Percentiles rank a stretch among this genome's conserved stretches.
These are phyloP conservation scores for Xanthoconium purpureum DNA, from an alignment of 768 basidiomycete genomes.

Conservation along the genomic window DNA sequence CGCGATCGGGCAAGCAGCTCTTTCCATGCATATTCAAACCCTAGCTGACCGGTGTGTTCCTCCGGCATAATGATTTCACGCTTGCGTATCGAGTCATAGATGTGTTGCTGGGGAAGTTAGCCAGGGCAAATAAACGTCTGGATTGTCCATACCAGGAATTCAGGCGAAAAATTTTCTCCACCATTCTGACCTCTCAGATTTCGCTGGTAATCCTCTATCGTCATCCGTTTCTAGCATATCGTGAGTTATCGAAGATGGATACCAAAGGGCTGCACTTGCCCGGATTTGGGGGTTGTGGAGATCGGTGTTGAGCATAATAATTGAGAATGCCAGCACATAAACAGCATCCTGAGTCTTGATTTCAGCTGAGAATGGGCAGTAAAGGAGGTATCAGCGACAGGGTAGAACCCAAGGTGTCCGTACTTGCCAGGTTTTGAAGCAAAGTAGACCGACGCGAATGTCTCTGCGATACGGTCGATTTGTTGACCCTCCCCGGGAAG, in stretches of 20 bases:
- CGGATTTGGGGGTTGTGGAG: slow-evolving; percentile 91
- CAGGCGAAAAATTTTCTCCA: slow-evolving; percentile 74
- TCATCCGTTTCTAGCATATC: slow-evolving; percentile 81
- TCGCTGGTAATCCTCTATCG: slow-evolving; percentile 87
- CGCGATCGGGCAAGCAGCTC: slow-evolving; percentile 81
- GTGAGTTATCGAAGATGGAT: slow-evolving; percentile 1
- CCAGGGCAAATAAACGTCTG: neutral
- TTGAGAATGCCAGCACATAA: slow-evolving; percentile 90
- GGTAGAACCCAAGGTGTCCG: neutral
- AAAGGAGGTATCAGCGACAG: neutral
- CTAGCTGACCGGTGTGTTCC: slow-evolving; percentile 93
- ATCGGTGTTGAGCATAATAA: slow-evolving; percentile 99
- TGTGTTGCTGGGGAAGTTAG: slow-evolving; percentile 57
- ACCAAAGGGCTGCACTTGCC: slow-evolving; percentile 41
- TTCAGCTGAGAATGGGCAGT: slow-evolving; percentile 52
- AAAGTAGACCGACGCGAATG: slow-evolving; percentile 89
- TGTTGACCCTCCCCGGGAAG: slow-evolving; percentile 95
- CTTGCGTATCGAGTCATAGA: slow-evolving; percentile 93
- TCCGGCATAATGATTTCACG: slow-evolving; percentile 96
- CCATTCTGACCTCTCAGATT: slow-evolving; percentile 94
- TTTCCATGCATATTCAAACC: slow-evolving; percentile 99
- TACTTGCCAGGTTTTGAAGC: slow-evolving; percentile 70
- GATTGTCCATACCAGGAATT: slow-evolving; percentile 66
- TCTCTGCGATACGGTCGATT: slow-evolving; percentile 90
- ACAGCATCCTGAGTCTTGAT: slow-evolving; percentile 90